Evolutionary conservation across 2,329 filamentous ascomycete species (phyloP), one percentile per base, ranked within the genome.

Genomic region (Penicillium sp.): DNA sequence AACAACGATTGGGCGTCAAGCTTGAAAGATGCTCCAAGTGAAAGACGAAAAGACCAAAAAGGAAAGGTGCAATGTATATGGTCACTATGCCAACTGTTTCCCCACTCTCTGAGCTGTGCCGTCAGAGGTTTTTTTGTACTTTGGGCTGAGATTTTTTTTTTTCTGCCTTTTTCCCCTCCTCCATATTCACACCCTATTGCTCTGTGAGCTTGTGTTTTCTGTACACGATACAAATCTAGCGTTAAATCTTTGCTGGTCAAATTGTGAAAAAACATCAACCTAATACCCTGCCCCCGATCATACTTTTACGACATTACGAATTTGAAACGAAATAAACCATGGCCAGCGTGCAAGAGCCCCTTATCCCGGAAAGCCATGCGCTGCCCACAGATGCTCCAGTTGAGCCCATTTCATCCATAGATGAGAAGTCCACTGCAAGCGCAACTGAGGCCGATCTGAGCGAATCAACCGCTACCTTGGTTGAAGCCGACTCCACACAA

Each of bases 171-270:
- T 57, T 58, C 36, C 48, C 61, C 58, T 60, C 57, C 53, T 53
- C 54, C 50, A 42, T 50, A 50, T 33, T 53, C 44, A 49, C 53
- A 51, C 36, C 36, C 41, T 45, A 43, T 52, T 58, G 61, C 61
- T 66, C 62, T 63, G 59, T 49, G 60, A 65, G 61, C 61, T 56
- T 60, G 58, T 57, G 50, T 38, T 55, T 50, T 55, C 43, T 66
- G 61, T 67, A 65, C 61, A 65, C 60, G 54, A 55, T 57, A 58
- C 3, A 42, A 44, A 48, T 57, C 55, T 42, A 57, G 60, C 59
- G 54, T 65, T 66, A 57, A 58, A 61, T 53, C 55, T 66, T 66
- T 66, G 65, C 65, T 65, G 65, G 65, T 64, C 65, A 67, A 66
- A 61, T 66, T 64, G 64, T 62, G 58, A 63, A 61, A 53, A 55